Percentiles rank a stretch among this genome's conserved stretches.
These are phyloP conservation scores for Cercospora beticola DNA, from an alignment of 2,329 filamentous ascomycete species.

Conservation along the genomic window DNA sequence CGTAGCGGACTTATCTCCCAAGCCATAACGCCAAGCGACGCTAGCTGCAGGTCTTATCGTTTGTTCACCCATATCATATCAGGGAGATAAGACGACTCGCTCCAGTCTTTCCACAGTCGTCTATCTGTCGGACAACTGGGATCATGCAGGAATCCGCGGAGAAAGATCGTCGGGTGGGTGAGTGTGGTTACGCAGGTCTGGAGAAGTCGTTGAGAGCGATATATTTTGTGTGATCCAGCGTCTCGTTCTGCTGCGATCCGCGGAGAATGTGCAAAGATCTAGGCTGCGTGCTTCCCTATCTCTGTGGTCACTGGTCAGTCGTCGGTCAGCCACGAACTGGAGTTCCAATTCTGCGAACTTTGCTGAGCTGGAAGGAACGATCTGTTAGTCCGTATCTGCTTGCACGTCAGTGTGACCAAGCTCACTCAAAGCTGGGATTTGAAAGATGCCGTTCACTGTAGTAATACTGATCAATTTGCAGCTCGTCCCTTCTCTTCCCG, in stretches of 20 bases:
- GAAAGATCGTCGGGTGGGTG: neutral
- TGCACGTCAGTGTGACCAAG: neutral
- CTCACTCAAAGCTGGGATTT: neutral
- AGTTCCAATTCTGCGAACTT: neutral
- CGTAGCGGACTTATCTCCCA: slow-evolving; percentile 12
- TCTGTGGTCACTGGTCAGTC: neutral
- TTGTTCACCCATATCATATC: neutral
- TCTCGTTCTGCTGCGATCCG: neutral
- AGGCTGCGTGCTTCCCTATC: neutral
- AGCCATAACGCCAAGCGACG: slow-evolving; percentile 7
- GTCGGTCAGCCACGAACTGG: neutral
- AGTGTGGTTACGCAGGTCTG: neutral
- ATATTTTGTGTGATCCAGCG: neutral
- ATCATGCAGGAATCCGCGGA: neutral
- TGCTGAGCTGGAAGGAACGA: neutral
- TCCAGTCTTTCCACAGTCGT: neutral
- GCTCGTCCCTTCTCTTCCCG: neutral
- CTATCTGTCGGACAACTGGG: neutral
- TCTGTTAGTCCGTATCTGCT: neutral
- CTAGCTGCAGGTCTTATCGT: slow-evolving; percentile 8
- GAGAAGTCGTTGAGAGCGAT: neutral
- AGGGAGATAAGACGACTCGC: slow-evolving; percentile 4
- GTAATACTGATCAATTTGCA: neutral
- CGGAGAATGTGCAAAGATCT: neutral
- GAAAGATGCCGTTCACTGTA: neutral